Evolutionary conservation across 2,329 filamentous ascomycete species (phyloP).

Genomic region (Nemania abortiva): DNA sequence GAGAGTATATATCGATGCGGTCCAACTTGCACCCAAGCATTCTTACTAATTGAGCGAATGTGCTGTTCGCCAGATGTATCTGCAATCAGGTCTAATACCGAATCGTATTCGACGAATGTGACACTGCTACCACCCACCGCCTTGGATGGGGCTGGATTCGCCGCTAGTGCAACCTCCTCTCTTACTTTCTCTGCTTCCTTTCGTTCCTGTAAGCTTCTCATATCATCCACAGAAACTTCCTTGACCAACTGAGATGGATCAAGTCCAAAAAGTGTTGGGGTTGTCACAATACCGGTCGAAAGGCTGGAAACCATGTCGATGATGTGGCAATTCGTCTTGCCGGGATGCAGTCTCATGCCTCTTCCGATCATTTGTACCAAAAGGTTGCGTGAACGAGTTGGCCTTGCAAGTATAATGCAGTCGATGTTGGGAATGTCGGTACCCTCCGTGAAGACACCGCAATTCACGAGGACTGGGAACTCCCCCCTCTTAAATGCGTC

Average conservation of each 20-base stretch:
- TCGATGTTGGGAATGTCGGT: constrained; percentile 98
- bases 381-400: constrained; percentile 91
- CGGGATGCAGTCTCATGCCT: constrained; percentile 84
- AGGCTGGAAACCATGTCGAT: constrained; percentile 95
- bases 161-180: constrained; percentile 40
- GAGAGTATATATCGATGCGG: constrained; percentile 77
- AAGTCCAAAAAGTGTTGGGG: constrained; percentile 91
- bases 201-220: constrained; percentile 67
- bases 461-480: constrained; percentile 92
- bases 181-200: constrained; percentile 60
- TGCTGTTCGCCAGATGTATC: constrained; percentile 83
- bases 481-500: constrained; percentile 80
- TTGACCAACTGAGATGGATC: constrained; percentile 83
- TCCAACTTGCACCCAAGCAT: constrained; percentile 87
- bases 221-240: constrained; percentile 70
- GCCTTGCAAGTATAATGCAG: constrained; percentile 87
- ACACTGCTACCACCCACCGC: constrained; percentile 58
- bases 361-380: constrained; percentile 98
- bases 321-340: constrained; percentile 90
- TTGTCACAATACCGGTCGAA: constrained; percentile 86
- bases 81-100: constrained; percentile 88
- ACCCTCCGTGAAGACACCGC: constrained; percentile 95
- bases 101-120: constrained; percentile 90
- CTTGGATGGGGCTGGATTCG: not conserved
- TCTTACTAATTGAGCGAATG: constrained; percentile 79